Evolutionary conservation across 768 basidiomycete genomes (phyloP), one percentile per base, ranked within the genome.

Genomic region (Termitomyces sp.): DNA sequence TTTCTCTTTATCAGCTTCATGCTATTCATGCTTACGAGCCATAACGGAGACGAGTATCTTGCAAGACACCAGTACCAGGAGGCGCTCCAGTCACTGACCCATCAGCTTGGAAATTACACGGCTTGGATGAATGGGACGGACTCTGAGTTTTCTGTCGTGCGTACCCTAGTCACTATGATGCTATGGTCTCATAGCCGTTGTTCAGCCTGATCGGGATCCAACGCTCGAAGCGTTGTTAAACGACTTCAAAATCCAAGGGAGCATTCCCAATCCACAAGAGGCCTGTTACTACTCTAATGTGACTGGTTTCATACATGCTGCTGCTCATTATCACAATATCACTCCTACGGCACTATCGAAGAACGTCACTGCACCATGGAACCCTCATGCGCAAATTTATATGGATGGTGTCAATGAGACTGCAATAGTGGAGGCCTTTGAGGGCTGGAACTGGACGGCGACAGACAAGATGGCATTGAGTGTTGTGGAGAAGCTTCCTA

Each of bases 1-100:
- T 82, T 93, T 62, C 76, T 92, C 35, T 84, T 93, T 74, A 75
- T 92, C 54, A 80, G 78, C 62, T 82, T 92, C 57, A 77, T 91
- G 66, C 75, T 92, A 27, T 91, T 88, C 71, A 79, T 92, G 82
- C 81, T 92, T 69, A 89, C 86, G 46, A 90, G 85, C 63, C 85
- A 87, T 58, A 85, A 80, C 58, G 79, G 82, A 7, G 89, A 90
- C 63, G 87, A 89, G 65, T 82, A 81, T 57, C 71, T 84, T 5
- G 79, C 81, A 16, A 75, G 83, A 57, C 82, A 80, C 62, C 83
- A 84, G 56, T 89, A 87, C 67, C 77, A 87, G 65, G 82, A 90
- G 59, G 74, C 83, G n/a, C 65, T 92, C 5, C 72, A 77, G 31
- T 76, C 77, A 7, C 68, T 91, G 58, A 76, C 77, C 32, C 75